These are phyloP conservation scores for Mucor piriformis DNA, from an alignment of 371 early-diverging fungal genomes.

Conservation along the genomic window DNA sequence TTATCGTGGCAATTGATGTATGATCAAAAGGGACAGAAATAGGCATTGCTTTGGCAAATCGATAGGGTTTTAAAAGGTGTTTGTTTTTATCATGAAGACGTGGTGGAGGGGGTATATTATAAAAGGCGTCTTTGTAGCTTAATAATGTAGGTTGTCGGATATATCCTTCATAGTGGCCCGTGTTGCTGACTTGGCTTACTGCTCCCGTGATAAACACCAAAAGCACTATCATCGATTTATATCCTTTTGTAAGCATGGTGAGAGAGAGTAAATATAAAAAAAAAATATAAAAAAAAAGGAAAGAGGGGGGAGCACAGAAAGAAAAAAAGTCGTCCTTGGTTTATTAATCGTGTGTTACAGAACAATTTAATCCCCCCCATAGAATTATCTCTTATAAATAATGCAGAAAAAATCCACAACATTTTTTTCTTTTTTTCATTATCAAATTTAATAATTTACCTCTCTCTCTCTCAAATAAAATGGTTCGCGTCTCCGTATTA, in stretches of 20 bases:
- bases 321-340: background rate
- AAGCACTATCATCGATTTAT: background rate
- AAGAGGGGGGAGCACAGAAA: too few species aligned
- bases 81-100: background rate
- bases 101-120: constrained; percentile 7
- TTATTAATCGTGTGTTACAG: background rate
- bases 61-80: constrained; percentile 10
- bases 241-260: background rate
- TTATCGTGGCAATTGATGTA: background rate
- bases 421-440: constrained; percentile 1
- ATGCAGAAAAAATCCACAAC: background rate
- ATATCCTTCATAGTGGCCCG: background rate
- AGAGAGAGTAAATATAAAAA: too few species aligned
- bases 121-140: too few species aligned
- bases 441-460: background rate
- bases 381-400: background rate
- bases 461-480: background rate
- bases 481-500: constrained; percentile 26
- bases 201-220: background rate
- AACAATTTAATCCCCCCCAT: background rate
- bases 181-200: background rate
- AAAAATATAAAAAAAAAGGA: too few species aligned
- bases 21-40: constrained; percentile 15
- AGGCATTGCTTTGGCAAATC: constrained; percentile 24
- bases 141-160: background rate